These are phyloP conservation scores for Lotmaria passim DNA, from an alignment of 208 protist species.

Conservation along the genomic window DNA sequence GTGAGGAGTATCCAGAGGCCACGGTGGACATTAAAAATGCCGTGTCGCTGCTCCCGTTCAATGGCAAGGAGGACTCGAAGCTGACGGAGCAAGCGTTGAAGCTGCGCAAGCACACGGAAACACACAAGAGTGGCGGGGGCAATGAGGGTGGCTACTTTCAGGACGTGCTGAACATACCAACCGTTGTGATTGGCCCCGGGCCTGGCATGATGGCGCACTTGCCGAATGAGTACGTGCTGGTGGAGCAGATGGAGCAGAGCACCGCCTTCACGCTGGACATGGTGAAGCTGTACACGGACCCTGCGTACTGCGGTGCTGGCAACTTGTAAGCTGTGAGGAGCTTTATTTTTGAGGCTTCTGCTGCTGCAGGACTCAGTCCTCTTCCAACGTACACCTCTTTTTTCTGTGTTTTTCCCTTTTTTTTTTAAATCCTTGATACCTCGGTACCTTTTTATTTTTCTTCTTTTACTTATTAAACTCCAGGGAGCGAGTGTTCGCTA, in stretches of 20 bases:
- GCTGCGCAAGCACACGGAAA: constrained; percentile 18
- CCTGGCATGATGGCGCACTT: constrained; percentile 52
- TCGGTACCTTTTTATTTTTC: no score
- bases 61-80: constrained; percentile 37
- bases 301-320: constrained; percentile 16
- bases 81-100: constrained; percentile 42
- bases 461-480: no score
- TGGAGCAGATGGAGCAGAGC: constrained; percentile 46
- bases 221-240: constrained; percentile 61
- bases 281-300: constrained; percentile 39
- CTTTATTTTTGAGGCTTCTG: no score
- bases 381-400: no score
- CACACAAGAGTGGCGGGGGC: constrained; percentile 36
- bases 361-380: no score
- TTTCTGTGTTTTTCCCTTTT: no score
- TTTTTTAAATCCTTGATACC: no score
- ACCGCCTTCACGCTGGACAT: constrained; percentile 39
- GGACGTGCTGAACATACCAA: constrained; percentile 48
- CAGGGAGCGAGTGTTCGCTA: no score
- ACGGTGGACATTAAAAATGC: constrained; percentile 22
- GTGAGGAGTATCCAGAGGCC: constrained; percentile 50
- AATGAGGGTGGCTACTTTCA: constrained; percentile 74
- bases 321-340: constrained; percentile 11
- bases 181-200: constrained; percentile 59
- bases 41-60: constrained; percentile 35